These are phyloP conservation scores for Endocladia muricata DNA, from an alignment of 31 red algal species.

Conservation along the genomic window DNA sequence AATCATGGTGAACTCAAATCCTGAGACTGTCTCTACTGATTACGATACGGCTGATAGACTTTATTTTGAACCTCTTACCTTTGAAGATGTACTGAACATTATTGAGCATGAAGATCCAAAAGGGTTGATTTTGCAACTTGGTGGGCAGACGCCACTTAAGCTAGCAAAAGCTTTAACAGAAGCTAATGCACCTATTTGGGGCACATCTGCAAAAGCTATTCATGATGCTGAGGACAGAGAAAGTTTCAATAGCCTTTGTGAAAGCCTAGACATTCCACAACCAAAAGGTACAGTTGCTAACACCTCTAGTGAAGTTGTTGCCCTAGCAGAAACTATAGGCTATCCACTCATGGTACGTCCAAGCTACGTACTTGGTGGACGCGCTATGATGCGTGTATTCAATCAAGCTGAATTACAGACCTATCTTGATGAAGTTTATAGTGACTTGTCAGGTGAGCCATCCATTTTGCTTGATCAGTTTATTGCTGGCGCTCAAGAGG, in stretches of 20 bases:
- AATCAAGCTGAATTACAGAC: constrained; percentile 88
- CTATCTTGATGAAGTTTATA: constrained; percentile 85
- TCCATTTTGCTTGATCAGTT: constrained; percentile 99
- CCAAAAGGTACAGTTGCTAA: constrained; percentile 91
- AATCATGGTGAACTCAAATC: constrained; percentile 99
- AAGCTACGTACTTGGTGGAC: constrained; percentile 92
- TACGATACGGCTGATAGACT: constrained; percentile 98
- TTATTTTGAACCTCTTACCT: constrained; percentile 97
- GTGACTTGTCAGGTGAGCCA: constrained; percentile 85
- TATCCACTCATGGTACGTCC: constrained; percentile 96
- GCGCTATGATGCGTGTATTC: constrained; percentile 97
- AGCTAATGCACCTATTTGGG: constrained; percentile 80
- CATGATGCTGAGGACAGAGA: constrained; percentile 97
- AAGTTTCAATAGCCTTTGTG: constrained; percentile 96
- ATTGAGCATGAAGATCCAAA: constrained; percentile 76
- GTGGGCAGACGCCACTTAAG: constrained; percentile 98
- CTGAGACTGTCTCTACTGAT: constrained; percentile 98
- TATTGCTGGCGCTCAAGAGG: constrained; percentile 96
- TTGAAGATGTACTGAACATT: constrained; percentile 96
- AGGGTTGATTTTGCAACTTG: constrained; percentile 96
- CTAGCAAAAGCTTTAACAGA: constrained; percentile 91
- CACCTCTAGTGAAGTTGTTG: constrained; percentile 85
- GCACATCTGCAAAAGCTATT: constrained; percentile 96
- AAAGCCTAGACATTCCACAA: constrained; percentile 92
- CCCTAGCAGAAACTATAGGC: constrained; percentile 88